phyloP scores from a whole-genome alignment of 139 green algal genomes.

The Micractinium sp. region DNA sequence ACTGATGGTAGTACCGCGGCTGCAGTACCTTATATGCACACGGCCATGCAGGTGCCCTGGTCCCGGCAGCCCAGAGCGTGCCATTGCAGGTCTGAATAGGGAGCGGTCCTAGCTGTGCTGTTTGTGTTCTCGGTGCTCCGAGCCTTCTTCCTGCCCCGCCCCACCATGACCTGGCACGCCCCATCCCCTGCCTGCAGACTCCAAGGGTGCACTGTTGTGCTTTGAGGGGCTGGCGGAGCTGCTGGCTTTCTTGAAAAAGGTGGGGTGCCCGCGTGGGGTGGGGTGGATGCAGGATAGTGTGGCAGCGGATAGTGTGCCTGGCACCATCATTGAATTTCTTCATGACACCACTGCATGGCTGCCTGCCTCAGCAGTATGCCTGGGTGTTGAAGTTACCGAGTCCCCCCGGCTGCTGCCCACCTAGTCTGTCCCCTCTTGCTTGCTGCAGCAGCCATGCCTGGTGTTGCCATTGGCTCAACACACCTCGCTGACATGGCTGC shows the following conservation, averaged over 20 bases:
- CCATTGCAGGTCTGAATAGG: background rate
- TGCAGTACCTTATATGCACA: too few relatives aligned
- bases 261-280: background rate
- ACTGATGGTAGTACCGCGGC: background rate
- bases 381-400: too few relatives aligned
- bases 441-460: slow-evolving; percentile 62
- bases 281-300: background rate
- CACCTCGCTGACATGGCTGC: background rate
- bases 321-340: too few relatives aligned
- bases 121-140: background rate
- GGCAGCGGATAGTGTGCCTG: background rate
- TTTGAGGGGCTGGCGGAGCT: slow-evolving; percentile 69
- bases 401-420: background rate
- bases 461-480: too few relatives aligned
- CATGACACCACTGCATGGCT: too few relatives aligned
- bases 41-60: background rate
- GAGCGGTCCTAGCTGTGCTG: background rate
- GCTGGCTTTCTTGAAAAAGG: slow-evolving; percentile 56
- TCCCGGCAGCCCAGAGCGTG: too few relatives aligned
- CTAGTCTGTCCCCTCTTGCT: background rate
- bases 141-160: background rate
- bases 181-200: slow-evolving; percentile 29
- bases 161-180: background rate
- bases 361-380: too few relatives aligned
- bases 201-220: slow-evolving; percentile 58